phyloP scores from a whole-genome alignment of 768 basidiomycete species.

The Daedalea quercina region DNA sequence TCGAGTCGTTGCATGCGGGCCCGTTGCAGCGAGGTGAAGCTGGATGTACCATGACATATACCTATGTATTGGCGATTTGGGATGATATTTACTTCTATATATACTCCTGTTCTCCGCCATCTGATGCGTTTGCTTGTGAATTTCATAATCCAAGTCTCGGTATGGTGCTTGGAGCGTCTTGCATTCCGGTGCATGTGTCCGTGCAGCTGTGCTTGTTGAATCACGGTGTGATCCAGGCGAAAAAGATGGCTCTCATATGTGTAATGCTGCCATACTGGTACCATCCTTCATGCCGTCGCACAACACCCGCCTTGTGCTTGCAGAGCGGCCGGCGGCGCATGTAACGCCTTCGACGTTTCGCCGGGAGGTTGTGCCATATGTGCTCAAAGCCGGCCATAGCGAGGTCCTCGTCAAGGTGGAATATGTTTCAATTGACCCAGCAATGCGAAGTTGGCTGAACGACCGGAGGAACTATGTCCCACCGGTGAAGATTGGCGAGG shows the following conservation, averaged over 20 bases:
- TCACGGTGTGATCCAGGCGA: too few species aligned
- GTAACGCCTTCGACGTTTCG: slow-evolving; percentile 74
- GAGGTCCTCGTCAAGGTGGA: slow-evolving; percentile 73
- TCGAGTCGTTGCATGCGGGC: slow-evolving; percentile 1
- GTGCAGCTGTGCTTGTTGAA: too few species aligned
- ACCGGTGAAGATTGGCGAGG: slow-evolving; percentile 43
- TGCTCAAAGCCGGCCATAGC: slow-evolving; percentile 43
- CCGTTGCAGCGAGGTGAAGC: slow-evolving; percentile 6
- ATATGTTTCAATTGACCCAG: slow-evolving; percentile 80
- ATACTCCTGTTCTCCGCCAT: not conserved
- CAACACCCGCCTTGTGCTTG: slow-evolving; percentile 69
- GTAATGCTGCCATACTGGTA: not conserved
- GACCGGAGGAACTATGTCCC: slow-evolving; percentile 66
- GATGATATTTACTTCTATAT: slow-evolving; percentile 1
- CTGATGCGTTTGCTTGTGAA: not conserved
- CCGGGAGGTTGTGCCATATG: slow-evolving; percentile 43
- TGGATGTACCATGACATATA: slow-evolving; percentile 3
- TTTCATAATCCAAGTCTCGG: not conserved
- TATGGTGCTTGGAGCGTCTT: not conserved
- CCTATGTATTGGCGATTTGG: slow-evolving; percentile 3
- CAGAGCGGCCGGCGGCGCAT: slow-evolving; percentile 61
- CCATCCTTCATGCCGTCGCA: slow-evolving; percentile 1
- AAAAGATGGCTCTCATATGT: too few species aligned
- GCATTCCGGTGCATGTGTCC: too few species aligned
- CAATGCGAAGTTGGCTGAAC: slow-evolving; percentile 80